phyloP scores from a whole-genome alignment of 257 asterid genomes.

The Lantana camara region DNA sequence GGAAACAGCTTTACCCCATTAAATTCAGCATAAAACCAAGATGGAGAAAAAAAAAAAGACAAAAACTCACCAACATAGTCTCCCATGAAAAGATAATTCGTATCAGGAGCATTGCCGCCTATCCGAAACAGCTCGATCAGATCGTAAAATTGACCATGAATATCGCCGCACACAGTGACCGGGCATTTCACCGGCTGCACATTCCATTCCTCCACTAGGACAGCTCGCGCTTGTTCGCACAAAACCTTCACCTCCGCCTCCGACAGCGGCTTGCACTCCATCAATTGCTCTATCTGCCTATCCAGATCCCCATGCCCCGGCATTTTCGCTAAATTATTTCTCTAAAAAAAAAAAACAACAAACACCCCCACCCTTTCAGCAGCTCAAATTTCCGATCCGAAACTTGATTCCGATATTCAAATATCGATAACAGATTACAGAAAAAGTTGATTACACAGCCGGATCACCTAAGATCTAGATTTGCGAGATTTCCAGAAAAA shows the following conservation, averaged over 20 bases:
- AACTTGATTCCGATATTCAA: constrained; percentile 9
- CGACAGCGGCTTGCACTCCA: constrained; percentile 86
- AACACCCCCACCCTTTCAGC: constrained; percentile 24
- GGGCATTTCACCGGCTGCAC: constrained; percentile 98
- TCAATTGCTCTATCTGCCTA: constrained; percentile 83
- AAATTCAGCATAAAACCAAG: constrained; percentile 14
- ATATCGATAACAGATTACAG: neutral
- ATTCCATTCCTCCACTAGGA: constrained; percentile 89
- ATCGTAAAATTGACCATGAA: constrained; percentile 92
- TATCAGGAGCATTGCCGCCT: constrained; percentile 87
- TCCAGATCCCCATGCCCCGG: constrained; percentile 89
- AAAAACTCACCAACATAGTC: constrained; percentile 84
- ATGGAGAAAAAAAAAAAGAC: neutral
- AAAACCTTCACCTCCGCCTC: constrained; percentile 76
- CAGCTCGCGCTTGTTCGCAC: constrained; percentile 88
- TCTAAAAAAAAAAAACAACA: neutral
- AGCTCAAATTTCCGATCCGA: constrained; percentile 45
- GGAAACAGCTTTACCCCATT: neutral
- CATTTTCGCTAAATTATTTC: constrained; percentile 45
- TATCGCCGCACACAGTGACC: constrained; percentile 91
- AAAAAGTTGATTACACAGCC: constrained; percentile 18
- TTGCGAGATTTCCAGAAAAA: constrained; percentile 20
- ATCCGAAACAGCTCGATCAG: constrained; percentile 85
- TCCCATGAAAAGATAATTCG: constrained; percentile 93
- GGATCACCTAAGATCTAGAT: constrained; percentile 44